Evolutionary conservation across 179 eudicot genomes (phyloP), one percentile per base, ranked within the genome.

Genomic region (Sideroxylon spinosum): DNA sequence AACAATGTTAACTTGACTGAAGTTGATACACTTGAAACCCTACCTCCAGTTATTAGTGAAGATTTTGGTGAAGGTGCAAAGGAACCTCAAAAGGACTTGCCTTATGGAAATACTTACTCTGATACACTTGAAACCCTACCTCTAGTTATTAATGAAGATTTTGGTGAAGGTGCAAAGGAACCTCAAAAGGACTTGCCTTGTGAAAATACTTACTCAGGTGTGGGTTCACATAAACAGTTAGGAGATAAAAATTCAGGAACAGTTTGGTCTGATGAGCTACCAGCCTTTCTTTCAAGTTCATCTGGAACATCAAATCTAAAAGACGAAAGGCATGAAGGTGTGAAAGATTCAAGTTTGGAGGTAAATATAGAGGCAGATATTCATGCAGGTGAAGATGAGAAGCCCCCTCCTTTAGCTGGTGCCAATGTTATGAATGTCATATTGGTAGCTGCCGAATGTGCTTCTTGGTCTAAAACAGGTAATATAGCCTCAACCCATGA

Each of bases 391-490:
- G 94, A 89, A 84, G 90, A 90, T 71, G 84, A 50, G 57, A 92
- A 85, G 69, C 87, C 93, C 25, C 90, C 94, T 81, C 97, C 99
- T 68, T 84, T 90, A 77, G 99, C 98, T 59, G 99, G 97, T 72
- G 76, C 78, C 66, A 91, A 96, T 85, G 97, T 89, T 57, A 96
- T 96, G 99, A 96, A 96, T 82, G 85, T 96, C 52, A 91, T 96
- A 78, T 73, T 96, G 84, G 97, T 94, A 37, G 90, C 99, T 76
- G 90, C 99, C 25, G 99, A 96, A 86, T 96, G 99, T 79, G 89
- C 96, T 80, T 98, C 99, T 55, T 96, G 91, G 92, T 76, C 84
- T 32, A 96, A 96, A 83, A 96, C 97, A 78, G 98, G 99, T 92
- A 84, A 68, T 60, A 37, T 68, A 62, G 65, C 7, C 69, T 16